phyloP scores from a whole-genome alignment of 352 stramenopile species.

The Globisporangium paddicum region DNA sequence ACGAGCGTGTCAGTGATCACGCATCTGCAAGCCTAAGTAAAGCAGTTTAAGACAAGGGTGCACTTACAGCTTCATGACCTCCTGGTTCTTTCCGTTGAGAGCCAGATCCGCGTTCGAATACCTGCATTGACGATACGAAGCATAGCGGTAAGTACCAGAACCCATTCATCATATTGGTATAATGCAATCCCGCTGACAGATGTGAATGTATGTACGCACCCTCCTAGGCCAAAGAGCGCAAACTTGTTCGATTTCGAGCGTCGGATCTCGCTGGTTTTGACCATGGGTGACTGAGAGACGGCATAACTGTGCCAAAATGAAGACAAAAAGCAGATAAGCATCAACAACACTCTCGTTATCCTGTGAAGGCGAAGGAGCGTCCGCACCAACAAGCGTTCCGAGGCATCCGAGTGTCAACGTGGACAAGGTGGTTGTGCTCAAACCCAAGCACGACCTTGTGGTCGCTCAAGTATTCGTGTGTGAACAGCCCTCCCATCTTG shows the following conservation, averaged over 20 bases:
- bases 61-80: slow-evolving; percentile 34
- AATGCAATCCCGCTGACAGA: background rate
- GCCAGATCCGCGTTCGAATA: slow-evolving; percentile 36
- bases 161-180: background rate
- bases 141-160: background rate
- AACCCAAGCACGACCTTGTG: slow-evolving; percentile 64
- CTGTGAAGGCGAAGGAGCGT: background rate
- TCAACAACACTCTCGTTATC: background rate
- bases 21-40: background rate
- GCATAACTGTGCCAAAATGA: slow-evolving; percentile 32
- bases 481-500: slow-evolving; percentile 53
- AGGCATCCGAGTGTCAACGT: slow-evolving; percentile 61
- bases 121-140: slow-evolving; percentile 13
- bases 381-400: slow-evolving; percentile 41
- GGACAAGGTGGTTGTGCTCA: slow-evolving; percentile 51
- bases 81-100: slow-evolving; percentile 15
- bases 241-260: slow-evolving; percentile 42
- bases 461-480: slow-evolving; percentile 60
- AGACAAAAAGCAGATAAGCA: background rate
- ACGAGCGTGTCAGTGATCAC: background rate
- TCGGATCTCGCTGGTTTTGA: slow-evolving; percentile 46
- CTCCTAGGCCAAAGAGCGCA: slow-evolving; percentile 57
- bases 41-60: background rate
- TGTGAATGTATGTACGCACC: slow-evolving; percentile 22
- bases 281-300: slow-evolving; percentile 40